These are phyloP conservation scores for Ophiocordyceps camponoti-floridani DNA, from an alignment of 2,329 filamentous ascomycete genomes.

Conservation along the genomic window DNA sequence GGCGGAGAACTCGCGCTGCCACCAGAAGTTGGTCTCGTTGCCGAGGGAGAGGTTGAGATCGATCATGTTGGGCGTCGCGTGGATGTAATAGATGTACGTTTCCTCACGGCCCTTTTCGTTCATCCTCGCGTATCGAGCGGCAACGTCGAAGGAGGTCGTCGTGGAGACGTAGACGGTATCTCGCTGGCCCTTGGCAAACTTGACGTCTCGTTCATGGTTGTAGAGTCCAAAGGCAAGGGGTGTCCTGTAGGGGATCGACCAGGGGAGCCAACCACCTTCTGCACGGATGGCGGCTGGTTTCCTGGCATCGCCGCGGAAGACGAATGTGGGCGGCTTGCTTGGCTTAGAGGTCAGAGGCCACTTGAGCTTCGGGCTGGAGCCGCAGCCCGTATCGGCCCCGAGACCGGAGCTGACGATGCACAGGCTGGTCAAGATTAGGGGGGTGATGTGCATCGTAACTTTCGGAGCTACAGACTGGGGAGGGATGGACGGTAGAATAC, in stretches of 20 bases:
- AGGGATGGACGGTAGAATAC: too few species aligned
- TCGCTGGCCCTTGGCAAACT: not conserved
- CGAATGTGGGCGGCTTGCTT: not conserved
- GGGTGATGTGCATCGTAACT: not conserved
- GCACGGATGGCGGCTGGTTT: not conserved
- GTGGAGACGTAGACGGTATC: not conserved
- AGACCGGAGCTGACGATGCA: not conserved
- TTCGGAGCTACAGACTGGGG: not conserved
- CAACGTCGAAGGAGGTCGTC: not conserved
- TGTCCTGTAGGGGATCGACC: not conserved
- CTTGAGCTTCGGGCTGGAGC: not conserved
- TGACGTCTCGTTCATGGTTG: not conserved
- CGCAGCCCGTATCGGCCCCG: not conserved
- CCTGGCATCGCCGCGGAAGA: not conserved
- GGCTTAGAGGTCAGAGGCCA: not conserved
- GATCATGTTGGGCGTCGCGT: not conserved
- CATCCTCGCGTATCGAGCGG: not conserved
- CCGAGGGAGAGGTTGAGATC: not conserved
- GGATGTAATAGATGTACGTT: not conserved
- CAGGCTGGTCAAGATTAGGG: not conserved
- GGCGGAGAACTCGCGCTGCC: not conserved
- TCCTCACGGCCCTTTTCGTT: not conserved
- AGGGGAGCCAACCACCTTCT: not conserved
- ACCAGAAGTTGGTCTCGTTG: not conserved
- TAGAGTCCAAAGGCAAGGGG: not conserved